These are phyloP conservation scores for Leishmania major DNA, from an alignment of 208 protist genomes.

Conservation along the genomic window DNA sequence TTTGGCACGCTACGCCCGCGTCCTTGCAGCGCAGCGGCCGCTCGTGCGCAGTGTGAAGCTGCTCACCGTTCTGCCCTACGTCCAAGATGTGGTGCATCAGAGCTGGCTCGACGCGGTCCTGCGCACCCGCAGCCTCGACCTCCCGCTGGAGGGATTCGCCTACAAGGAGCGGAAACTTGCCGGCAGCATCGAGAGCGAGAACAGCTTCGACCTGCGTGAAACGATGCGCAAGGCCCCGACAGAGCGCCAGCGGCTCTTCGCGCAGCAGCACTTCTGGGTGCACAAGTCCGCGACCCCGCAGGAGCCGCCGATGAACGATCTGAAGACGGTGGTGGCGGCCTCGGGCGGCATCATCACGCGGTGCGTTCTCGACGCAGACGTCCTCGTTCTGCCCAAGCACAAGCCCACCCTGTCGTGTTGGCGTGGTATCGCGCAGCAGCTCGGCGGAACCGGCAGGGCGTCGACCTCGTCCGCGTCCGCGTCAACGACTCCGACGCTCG, in stretches of 20 bases:
- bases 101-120: slow-evolving; percentile 62
- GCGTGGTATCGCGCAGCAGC: slow-evolving; percentile 26
- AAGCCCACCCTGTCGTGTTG: slow-evolving; percentile 31
- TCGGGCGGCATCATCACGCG: slow-evolving; percentile 56
- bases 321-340: slow-evolving; percentile 57
- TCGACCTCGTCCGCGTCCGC: not conserved
- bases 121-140: slow-evolving; percentile 17
- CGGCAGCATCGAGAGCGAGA: slow-evolving; percentile 59
- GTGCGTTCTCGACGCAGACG: slow-evolving; percentile 27
- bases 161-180: slow-evolving; percentile 43
- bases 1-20: slow-evolving; percentile 30
- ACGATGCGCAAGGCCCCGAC: slow-evolving; percentile 32
- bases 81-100: slow-evolving; percentile 46
- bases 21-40: slow-evolving; percentile 55
- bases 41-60: slow-evolving; percentile 83
- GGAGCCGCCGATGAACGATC: slow-evolving; percentile 67
- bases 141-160: slow-evolving; percentile 7
- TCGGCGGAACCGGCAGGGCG: not conserved
- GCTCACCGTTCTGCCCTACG: slow-evolving; percentile 63
- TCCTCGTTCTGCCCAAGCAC: slow-evolving; percentile 47
- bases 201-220: slow-evolving; percentile 51
- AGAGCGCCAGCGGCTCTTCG: slow-evolving; percentile 54
- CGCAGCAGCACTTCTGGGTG: slow-evolving; percentile 52
- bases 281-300: slow-evolving; percentile 60
- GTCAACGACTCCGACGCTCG: not conserved